Conservation (phyloP, 2,329 filamentous ascomycete genomes). For the Epichloe baconii region DNA sequence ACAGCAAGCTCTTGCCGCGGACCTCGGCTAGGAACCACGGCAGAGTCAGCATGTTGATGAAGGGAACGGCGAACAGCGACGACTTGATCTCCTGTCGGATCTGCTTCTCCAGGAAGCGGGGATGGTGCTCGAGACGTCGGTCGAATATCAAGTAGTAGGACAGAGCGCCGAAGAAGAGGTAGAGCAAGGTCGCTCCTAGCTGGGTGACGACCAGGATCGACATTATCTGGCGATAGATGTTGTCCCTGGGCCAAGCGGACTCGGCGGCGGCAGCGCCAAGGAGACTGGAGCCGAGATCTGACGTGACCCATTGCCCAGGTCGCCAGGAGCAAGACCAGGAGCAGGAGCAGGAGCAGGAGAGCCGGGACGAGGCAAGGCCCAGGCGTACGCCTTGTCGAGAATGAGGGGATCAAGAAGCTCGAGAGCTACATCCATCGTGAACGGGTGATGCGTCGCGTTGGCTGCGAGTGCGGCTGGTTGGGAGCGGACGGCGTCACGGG, state of each 20-base stretch:
- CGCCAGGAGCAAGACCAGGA: not conserved
- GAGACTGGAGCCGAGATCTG: conserved; percentile 5
- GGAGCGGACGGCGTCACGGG: not conserved
- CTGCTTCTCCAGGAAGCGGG: conserved; percentile 35
- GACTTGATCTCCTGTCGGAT: conserved; percentile 29
- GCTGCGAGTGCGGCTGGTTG: not conserved
- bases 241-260: conserved; percentile 26
- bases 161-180: conserved; percentile 55
- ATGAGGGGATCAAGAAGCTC: conserved; percentile 28
- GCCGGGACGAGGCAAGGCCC: conserved; percentile 18
- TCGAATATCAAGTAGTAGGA: conserved; percentile 58
- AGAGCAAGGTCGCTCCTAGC: conserved; percentile 28
- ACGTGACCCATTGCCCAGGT: conserved; percentile 5
- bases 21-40: conserved; percentile 34
- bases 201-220: conserved; percentile 26
- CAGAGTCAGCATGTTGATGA: conserved; percentile 31
- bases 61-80: conserved; percentile 28
- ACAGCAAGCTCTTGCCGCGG: conserved; percentile 31
- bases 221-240: conserved; percentile 25
- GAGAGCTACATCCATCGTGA: conserved; percentile 25
- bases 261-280: not conserved
- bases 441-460: not conserved
- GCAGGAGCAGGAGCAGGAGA: too few relatives aligned
- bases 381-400: conserved; percentile 27
- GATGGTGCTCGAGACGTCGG: conserved; percentile 31